phyloP scores from a whole-genome alignment of 176 grass and related monocot genomes.

The Phragmites australis region DNA sequence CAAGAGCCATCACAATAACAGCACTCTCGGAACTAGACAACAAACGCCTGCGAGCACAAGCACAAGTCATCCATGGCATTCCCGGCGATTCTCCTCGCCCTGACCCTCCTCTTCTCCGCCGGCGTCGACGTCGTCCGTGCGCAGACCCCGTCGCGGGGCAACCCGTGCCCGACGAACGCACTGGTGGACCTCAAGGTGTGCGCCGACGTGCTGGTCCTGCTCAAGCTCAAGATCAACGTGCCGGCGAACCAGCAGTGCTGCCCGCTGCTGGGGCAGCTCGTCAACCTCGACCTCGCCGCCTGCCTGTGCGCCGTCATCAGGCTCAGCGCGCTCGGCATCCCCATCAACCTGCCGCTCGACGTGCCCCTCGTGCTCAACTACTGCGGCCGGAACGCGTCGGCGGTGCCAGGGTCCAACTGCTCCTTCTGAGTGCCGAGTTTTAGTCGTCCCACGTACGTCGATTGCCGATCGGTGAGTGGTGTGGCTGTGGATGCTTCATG shows the following conservation, averaged over 20 bases:
- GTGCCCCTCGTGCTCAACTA: slow-evolving; percentile 61
- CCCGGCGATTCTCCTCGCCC: slow-evolving; percentile 23
- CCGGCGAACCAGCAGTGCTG: slow-evolving; percentile 56
- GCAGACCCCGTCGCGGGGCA: slow-evolving; percentile 47
- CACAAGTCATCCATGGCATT: neutral
- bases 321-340: slow-evolving; percentile 50
- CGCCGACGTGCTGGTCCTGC: slow-evolving; percentile 56
- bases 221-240: slow-evolving; percentile 54
- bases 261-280: slow-evolving; percentile 51
- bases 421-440: neutral
- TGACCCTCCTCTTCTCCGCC: neutral
- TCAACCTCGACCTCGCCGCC: slow-evolving; percentile 45
- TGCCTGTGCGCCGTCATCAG: slow-evolving; percentile 68
- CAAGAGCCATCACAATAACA: neutral
- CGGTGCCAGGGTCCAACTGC: slow-evolving; percentile 39
- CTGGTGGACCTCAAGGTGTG: slow-evolving; percentile 52
- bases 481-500: too few relatives aligned
- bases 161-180: slow-evolving; percentile 55
- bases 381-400: slow-evolving; percentile 49
- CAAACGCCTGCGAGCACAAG: neutral
- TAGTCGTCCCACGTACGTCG: too few relatives aligned
- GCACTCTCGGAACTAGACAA: neutral
- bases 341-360: slow-evolving; percentile 60
- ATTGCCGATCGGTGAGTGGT: too few relatives aligned
- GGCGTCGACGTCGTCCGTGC: neutral